A percentile compares a stretch with the other conserved stretches of the same genome.
Conservation (phyloP, 2,329 filamentous ascomycete species). For the Microdochium nivale region DNA sequence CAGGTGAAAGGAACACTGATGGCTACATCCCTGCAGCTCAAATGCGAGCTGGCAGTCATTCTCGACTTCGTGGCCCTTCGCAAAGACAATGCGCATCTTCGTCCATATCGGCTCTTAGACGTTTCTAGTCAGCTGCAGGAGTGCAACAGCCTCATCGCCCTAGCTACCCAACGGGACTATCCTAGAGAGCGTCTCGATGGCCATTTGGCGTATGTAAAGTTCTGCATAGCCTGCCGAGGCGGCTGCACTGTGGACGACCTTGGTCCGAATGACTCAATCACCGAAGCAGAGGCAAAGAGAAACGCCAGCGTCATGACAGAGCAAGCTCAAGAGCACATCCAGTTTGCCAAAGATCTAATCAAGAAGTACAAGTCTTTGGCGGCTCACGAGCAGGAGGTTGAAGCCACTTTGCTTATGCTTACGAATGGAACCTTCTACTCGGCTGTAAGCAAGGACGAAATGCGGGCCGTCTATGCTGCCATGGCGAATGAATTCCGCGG, state of each 20-base stretch:
- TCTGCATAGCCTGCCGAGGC: background rate
- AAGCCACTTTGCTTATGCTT: conserved; percentile 36
- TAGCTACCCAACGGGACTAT: background rate
- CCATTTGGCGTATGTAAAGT: background rate
- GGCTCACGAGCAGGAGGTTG: conserved; percentile 26
- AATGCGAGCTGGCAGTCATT: background rate
- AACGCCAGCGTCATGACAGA: background rate
- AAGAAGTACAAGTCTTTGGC: background rate
- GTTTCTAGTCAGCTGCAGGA: background rate
- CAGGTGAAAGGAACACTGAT: background rate
- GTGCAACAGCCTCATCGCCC: background rate
- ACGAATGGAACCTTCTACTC: conserved; percentile 36
- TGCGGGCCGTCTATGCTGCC: conserved; percentile 37
- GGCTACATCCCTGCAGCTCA: background rate
- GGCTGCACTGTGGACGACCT: background rate
- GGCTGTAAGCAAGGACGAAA: conserved; percentile 39
- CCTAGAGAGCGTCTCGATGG: background rate
- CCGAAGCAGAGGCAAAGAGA: background rate
- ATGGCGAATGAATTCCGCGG: conserved; percentile 41
- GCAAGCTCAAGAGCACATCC: background rate
- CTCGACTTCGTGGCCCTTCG: background rate
- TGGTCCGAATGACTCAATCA: background rate
- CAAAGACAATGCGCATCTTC: background rate
- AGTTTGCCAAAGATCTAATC: background rate
- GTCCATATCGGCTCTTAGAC: background rate